Evolutionary conservation across 2,329 filamentous ascomycete species (phyloP).

Genomic region (Diplodia sapinea): DNA sequence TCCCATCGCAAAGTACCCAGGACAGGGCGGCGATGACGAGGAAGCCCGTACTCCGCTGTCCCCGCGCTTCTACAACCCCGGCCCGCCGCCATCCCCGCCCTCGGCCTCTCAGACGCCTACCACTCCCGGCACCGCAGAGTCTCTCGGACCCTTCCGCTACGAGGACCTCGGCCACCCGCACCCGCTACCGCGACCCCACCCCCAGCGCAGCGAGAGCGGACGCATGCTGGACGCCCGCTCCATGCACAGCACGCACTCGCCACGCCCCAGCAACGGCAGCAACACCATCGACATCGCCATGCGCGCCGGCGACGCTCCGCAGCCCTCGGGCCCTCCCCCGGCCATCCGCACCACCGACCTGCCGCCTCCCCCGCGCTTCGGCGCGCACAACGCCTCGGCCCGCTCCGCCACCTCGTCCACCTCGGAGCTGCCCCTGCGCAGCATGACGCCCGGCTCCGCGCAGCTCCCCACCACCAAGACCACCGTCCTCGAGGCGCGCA

Average conservation of each 20-base stretch:
- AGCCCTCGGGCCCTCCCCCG: conserved; percentile 18
- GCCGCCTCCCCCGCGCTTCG: conserved; percentile 24
- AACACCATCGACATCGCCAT: conserved; percentile 29
- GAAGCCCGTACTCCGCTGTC: conserved; percentile 60
- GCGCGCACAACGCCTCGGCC: conserved; percentile 17
- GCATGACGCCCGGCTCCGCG: conserved; percentile 37
- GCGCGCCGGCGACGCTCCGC: conserved; percentile 4
- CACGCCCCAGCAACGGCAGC: conserved; percentile 24
- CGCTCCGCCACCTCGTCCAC: conserved; percentile 32
- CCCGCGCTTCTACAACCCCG: conserved; percentile 62
- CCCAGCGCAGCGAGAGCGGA: conserved; percentile 38
- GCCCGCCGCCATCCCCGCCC: conserved; percentile 57
- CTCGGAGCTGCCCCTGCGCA: conserved; percentile 46
- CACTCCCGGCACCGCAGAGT: conserved; percentile 40
- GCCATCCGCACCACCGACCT: conserved; percentile 18
- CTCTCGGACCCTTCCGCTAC: conserved; percentile 40
- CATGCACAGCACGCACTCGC: conserved; percentile 9
- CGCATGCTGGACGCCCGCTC: conserved; percentile 31
- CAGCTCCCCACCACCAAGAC: conserved; percentile 48
- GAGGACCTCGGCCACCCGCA: conserved; percentile 42
- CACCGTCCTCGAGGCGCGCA: conserved; percentile 48
- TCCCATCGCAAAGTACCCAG: conserved; percentile 55
- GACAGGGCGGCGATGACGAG: conserved; percentile 53
- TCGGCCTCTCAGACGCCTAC: conserved; percentile 36
- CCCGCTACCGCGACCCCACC: conserved; percentile 44